Percentiles rank a stretch among this genome's conserved stretches.
phyloP scores from a whole-genome alignment of 1,284 basidiomycete genomes.

The Irpex sp. region DNA sequence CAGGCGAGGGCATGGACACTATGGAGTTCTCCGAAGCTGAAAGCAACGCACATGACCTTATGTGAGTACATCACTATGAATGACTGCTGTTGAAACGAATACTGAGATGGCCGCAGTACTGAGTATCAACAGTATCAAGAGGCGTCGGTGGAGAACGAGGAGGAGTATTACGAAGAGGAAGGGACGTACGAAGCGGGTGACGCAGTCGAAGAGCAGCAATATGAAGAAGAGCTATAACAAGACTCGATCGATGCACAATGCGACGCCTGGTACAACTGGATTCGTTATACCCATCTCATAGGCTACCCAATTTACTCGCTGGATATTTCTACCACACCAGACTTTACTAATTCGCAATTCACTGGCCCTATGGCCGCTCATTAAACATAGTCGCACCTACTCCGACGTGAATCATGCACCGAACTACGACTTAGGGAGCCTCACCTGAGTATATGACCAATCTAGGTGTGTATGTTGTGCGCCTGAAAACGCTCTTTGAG shows the following conservation, averaged over 20 bases:
- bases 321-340: background rate
- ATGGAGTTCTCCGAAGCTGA: constrained; percentile 94
- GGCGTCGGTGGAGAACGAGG: constrained; percentile 43
- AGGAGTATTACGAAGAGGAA: constrained; percentile 20
- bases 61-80: constrained; percentile 45
- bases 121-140: constrained; percentile 81
- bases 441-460: too few species aligned
- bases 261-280: background rate
- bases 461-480: too few species aligned
- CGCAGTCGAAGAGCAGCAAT: constrained; percentile 26
- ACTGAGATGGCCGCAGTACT: constrained; percentile 36
- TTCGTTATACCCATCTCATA: constrained; percentile 4
- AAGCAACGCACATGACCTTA: constrained; percentile 77
- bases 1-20: constrained; percentile 79
- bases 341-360: background rate
- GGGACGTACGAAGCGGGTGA: constrained; percentile 16
- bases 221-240: constrained; percentile 15
- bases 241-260: background rate
- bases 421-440: too few species aligned
- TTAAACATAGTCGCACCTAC: background rate
- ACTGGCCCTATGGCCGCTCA: background rate
- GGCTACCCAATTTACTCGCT: background rate
- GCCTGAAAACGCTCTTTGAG: too few species aligned
- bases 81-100: background rate
- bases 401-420: background rate